phyloP scores from a whole-genome alignment of 345 rosid genomes.

The Aurinia saxatilis region DNA sequence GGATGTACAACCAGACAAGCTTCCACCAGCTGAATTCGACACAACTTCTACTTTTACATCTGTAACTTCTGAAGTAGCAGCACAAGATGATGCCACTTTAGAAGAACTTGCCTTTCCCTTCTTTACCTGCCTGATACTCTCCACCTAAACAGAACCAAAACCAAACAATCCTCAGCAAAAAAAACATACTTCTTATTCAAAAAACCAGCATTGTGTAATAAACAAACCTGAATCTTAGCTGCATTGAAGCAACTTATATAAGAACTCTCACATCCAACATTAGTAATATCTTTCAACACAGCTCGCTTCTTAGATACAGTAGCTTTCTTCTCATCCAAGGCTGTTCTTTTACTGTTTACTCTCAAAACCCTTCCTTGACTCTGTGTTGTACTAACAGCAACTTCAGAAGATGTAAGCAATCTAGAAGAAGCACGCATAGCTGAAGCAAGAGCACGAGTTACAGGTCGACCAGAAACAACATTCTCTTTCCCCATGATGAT shows the following conservation, averaged over 20 bases:
- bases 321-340: conserved; percentile 42
- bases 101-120: conserved; percentile 34
- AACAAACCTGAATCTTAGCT: conserved; percentile 43
- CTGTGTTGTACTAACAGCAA: conserved; percentile 30
- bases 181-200: background rate
- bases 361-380: conserved; percentile 28
- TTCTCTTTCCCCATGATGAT: conserved; percentile 52
- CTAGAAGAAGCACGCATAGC: conserved; percentile 38
- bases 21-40: too few species aligned
- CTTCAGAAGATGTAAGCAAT: conserved; percentile 27
- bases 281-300: conserved; percentile 66
- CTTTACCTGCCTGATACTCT: conserved; percentile 36
- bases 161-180: background rate
- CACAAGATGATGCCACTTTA: conserved; percentile 36
- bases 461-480: conserved; percentile 36
- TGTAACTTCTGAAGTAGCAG: conserved; percentile 22
- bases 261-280: conserved; percentile 41
- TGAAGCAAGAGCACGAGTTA: conserved; percentile 73
- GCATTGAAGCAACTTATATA: conserved; percentile 46
- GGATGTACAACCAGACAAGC: conserved; percentile 11
- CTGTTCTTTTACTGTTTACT: conserved; percentile 42
- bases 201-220: background rate
- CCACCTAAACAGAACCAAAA: conserved; percentile 47
- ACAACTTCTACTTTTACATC: conserved; percentile 12
- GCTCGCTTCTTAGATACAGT: conserved; percentile 53